These are phyloP conservation scores for Quambalaria eucalypti DNA, from an alignment of 1,284 basidiomycete genomes.

Conservation along the genomic window DNA sequence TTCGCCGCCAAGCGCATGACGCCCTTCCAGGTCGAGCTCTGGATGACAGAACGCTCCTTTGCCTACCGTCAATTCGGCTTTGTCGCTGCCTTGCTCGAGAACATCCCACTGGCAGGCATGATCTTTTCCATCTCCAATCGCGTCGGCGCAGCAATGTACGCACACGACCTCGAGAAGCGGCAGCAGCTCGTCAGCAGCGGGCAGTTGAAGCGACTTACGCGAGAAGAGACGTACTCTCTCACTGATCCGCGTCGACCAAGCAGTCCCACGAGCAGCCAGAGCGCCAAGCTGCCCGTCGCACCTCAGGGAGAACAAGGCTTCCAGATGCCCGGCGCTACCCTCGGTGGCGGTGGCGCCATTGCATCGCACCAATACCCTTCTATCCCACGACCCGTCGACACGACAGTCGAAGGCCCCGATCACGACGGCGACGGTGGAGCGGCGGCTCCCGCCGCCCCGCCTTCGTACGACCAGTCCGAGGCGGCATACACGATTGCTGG, in stretches of 20 bases:
- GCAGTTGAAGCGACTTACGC: slow-evolving; percentile 7
- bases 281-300: not conserved
- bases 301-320: not conserved
- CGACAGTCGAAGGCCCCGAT: too few relatives aligned
- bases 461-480: too few relatives aligned
- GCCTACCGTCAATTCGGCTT: slow-evolving; percentile 39
- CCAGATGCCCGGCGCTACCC: too few relatives aligned
- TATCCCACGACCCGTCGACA: too few relatives aligned
- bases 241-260: not conserved
- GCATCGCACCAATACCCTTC: too few relatives aligned
- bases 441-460: too few relatives aligned
- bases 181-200: slow-evolving; percentile 28
- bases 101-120: slow-evolving; percentile 35
- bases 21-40: slow-evolving; percentile 31
- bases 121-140: slow-evolving; percentile 40
- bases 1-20: slow-evolving; percentile 44
- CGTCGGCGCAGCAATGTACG: slow-evolving; percentile 46
- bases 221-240: slow-evolving; percentile 7
- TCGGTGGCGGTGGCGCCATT: too few relatives aligned
- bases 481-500: too few relatives aligned
- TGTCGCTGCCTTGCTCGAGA: slow-evolving; percentile 32
- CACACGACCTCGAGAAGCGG: slow-evolving; percentile 44
- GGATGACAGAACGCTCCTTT: slow-evolving; percentile 39
- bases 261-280: not conserved
- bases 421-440: too few relatives aligned